Evolutionary conservation across 345 rosid species (phyloP), one percentile per base, ranked within the genome.

Genomic region (Camelina sativa): DNA sequence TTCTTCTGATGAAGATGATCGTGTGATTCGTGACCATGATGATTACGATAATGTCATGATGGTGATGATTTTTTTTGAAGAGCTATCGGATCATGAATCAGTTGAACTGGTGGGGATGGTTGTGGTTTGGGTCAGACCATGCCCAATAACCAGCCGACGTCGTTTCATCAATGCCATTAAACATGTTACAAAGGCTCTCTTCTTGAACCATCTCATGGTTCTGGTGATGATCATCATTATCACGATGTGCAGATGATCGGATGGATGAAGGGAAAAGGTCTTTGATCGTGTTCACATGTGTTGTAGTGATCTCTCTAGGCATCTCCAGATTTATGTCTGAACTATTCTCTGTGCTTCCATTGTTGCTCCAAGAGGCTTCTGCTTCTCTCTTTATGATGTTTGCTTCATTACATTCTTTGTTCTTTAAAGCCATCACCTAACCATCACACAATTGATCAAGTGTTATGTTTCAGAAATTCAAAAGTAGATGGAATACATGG

Each of bases 311-410:
- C 69, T 75, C 79, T 60, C 69, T 75, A 16, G 75, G 75, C 64
- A 69, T 54, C 64, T 76, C 80, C n/a, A 69, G 52, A 77, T 88
- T 86, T 32, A 83, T 78, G 64, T 85, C 96, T 52, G 81, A 84
- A 47, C 90, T 87, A 57, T 65, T 77, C 30, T 77, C 76, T 48
- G 62, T 71, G 55, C 91, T 88, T 58, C 89, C 96, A 74, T 88
- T 85, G 77, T 88, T 85, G 89, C 90, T 91, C 90, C 91, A 82
- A 28, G 96, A 88, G 51, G 77, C 87, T 43, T 88, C 83, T 76
- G 80, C 71, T 59, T 90, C 93, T 82, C 83, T 85, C 81, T 84
- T 86, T 74, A 71, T 44, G 12, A 76, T 32, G 62, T 57, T 76
- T 51, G 2, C 76, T 70, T 79, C 90, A 46, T 72, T 81, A 68